Conservation (phyloP, 1,139 yeast species). For the Suhomyces chickasaworum region DNA sequence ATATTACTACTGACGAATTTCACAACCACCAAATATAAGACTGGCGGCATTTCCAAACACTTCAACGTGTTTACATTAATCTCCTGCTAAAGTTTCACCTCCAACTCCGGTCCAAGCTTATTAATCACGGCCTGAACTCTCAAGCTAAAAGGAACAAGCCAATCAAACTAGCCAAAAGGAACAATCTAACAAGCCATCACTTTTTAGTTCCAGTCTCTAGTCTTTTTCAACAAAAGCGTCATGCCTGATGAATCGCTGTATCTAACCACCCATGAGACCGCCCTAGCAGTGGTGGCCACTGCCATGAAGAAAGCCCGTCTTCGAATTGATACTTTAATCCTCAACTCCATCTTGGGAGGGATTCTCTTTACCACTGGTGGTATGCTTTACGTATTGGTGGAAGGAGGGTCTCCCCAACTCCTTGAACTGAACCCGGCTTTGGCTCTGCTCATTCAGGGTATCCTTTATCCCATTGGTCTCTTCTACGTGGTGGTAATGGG, state of each 20-base stretch:
- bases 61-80: background rate
- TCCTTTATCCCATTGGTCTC: conserved; percentile 65
- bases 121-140: no score
- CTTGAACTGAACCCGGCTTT: conserved; percentile 53
- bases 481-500: conserved; percentile 76
- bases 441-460: conserved; percentile 54
- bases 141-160: no score
- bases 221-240: background rate
- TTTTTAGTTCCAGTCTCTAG: no score
- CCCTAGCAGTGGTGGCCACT: conserved; percentile 79
- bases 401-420: conserved; percentile 51
- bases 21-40: background rate
- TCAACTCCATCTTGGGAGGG: conserved; percentile 73
- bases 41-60: background rate
- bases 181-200: no score
- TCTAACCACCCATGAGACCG: conserved; percentile 76
- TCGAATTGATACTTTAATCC: conserved; percentile 53
- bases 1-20: background rate
- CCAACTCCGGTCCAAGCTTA: background rate
- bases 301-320: conserved; percentile 79
- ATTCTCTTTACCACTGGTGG: conserved; percentile 71
- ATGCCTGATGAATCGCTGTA: conserved; percentile 34
- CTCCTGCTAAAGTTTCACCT: background rate
- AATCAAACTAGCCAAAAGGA: background rate
- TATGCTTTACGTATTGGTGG: conserved; percentile 61